A percentile compares a stretch with the other conserved stretches of the same genome.
These are phyloP conservation scores for Venturia nashicola DNA, from an alignment of 2,329 filamentous ascomycete species.

Conservation along the genomic window DNA sequence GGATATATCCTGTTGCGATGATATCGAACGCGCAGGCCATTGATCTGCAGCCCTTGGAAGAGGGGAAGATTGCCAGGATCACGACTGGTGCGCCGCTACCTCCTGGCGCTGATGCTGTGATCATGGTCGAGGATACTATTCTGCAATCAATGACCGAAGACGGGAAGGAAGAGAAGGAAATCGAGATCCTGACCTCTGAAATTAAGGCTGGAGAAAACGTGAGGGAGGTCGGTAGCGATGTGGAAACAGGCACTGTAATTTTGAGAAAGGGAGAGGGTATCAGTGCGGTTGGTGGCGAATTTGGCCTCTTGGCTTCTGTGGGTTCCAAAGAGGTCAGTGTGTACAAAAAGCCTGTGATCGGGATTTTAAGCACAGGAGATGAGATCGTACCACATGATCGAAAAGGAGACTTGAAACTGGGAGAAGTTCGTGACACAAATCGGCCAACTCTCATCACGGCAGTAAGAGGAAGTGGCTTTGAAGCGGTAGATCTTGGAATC, in stretches of 20 bases:
- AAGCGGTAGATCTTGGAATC: constrained; percentile 76
- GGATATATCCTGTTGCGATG: constrained; percentile 73
- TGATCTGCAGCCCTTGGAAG: constrained; percentile 49
- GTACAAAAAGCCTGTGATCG: constrained; percentile 66
- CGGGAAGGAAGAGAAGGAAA: constrained; percentile 70
- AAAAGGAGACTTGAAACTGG: constrained; percentile 50
- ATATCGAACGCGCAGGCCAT: constrained; percentile 76
- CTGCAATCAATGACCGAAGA: constrained; percentile 66
- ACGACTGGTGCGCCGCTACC: constrained; percentile 91
- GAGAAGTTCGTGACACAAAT: constrained; percentile 90
- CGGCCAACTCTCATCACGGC: constrained; percentile 76
- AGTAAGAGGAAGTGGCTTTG: constrained; percentile 60
- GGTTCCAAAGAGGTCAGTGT: constrained; percentile 60
- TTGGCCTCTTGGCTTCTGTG: constrained; percentile 78
- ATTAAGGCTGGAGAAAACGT: constrained; percentile 76
- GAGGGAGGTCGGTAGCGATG: constrained; percentile 81
- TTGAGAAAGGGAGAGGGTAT: constrained; percentile 71
- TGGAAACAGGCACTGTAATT: constrained; percentile 56
- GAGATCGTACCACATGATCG: constrained; percentile 72
- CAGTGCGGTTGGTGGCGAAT: constrained; percentile 76
- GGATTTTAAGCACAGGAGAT: constrained; percentile 86
- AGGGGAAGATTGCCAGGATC: constrained; percentile 74
- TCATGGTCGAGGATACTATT: constrained; percentile 93
- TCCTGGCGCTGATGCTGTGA: constrained; percentile 75
- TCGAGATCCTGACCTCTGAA: constrained; percentile 71